Evolutionary conservation across 2,329 filamentous ascomycete species (phyloP), one percentile per base, ranked within the genome.

Genomic region (Sclerotinia sclerotiorum): DNA sequence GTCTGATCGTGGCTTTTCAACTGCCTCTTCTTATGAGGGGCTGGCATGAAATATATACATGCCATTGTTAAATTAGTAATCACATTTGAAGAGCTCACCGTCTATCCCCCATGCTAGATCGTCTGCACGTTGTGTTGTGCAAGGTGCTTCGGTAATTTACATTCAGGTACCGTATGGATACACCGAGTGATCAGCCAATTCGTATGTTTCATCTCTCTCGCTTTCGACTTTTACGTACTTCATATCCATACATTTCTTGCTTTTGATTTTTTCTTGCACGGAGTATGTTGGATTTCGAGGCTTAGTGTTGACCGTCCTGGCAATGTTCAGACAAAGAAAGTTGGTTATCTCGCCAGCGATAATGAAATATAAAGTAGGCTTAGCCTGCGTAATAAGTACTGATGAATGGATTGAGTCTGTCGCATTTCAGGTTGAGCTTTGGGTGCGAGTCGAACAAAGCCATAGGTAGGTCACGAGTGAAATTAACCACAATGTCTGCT

Each of bases 121-220:
- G 17, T n/a, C 19, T 61, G 57, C 57, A 61, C 24, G 57, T 17
- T 48, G 57, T 48, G 57, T n/a, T 61, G 57, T 61, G 42, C 44
- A 15, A 48, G 42, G 19, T n/a, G 8, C 21, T 39, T 56, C 54
- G 54, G 54, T 56, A 24, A 56, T 56, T 56, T 57, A 10, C 55
- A 42, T 57, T n/a, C 55, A 39, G 15, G 49, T 42, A 57, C 55
- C 24, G 21, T 55, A 24, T 24, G 54, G 44, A 61, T 48, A 32
- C 27, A 11, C 57, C 24, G 27, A 61, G 42, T 61, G 57, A 19
- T 15, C 57, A 61, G 42, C 27, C 57, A 48, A 32, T 61, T 61
- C 19, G 19, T 48, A 32, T 24, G 57, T 61, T 61, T 61, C 57
- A 48, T 42, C 42, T 48, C 42, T 48, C 29, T 21, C 19, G 3